These are phyloP conservation scores for Candida koratica DNA, from an alignment of 805 yeast species.

Conservation along the genomic window DNA sequence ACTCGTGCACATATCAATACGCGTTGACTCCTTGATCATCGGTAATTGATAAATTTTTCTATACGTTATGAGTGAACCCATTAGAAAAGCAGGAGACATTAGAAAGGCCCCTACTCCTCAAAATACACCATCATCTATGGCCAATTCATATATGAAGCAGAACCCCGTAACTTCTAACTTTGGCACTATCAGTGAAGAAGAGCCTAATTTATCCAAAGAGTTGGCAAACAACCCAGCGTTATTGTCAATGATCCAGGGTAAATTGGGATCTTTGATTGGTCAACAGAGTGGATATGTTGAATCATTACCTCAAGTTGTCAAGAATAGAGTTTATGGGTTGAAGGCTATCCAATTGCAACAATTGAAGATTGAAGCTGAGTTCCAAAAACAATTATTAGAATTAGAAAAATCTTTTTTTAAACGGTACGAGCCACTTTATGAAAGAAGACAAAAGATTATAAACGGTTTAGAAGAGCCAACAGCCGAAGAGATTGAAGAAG, in stretches of 20 bases:
- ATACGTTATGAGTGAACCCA: conserved; percentile 74
- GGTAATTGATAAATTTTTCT: conserved; percentile 7
- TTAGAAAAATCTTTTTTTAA: conserved; percentile 76
- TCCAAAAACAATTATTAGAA: conserved; percentile 82
- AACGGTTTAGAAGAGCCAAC: conserved; percentile 75
- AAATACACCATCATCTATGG: conserved; percentile 90
- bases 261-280: conserved; percentile 80
- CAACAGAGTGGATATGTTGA: conserved; percentile 83
- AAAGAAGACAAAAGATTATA: conserved; percentile 67
- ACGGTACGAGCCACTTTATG: conserved; percentile 72
- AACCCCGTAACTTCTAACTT: conserved; percentile 41
- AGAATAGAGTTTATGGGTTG: conserved; percentile 74
- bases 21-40: conserved; percentile 8
- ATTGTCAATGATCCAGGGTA: conserved; percentile 84
- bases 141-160: conserved; percentile 66
- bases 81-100: conserved; percentile 66
- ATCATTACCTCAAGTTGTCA: conserved; percentile 65
- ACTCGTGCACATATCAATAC: conserved; percentile 1
- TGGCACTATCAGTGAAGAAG: conserved; percentile 67
- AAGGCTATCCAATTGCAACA: conserved; percentile 78
- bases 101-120: conserved; percentile 97
- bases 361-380: conserved; percentile 81
- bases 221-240: conserved; percentile 78
- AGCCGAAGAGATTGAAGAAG: conserved; percentile 70
- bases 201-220: conserved; percentile 39